Base-by-base conservation (phyloP, 306 rosid species). In the Dryas alaskensis region DNA sequence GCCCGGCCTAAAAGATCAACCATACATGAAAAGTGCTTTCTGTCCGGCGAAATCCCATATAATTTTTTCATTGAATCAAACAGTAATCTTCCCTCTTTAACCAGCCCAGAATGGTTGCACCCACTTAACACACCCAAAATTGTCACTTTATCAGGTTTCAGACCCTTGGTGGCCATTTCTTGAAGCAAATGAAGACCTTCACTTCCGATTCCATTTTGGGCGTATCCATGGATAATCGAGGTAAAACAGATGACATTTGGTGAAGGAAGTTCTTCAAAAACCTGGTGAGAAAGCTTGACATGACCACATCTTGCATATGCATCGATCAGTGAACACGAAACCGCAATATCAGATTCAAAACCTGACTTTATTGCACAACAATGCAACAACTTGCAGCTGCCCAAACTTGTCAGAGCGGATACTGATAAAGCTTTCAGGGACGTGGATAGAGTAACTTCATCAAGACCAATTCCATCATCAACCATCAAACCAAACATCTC, bases 1-100 rank as follows among this genome's bases (percentile, higher is more conserved):
- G 87, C 87, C 0, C 96, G 90, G 81, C 96, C 91, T 72, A 89
- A 78, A 51, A 89, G 94, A 89, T 91, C 97, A 59, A 91, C 84
- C 89, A 89, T 86, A 72, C 96, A 91, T 9, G 98, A 88, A 85
- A 84, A 86, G 75, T 88, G 98, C 70, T 79, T 83, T 64, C 84
- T 75, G 73, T 84, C 89, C 10, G 95, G 96, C 49, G 71, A 53
- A 62, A 94, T 72, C 63, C 82, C 86, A 58, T 83, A 69, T 44
- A 61, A 75, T 16, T 78, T 80, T 82, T 82, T 72, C 97, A 94
- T 88, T 10, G 85, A 77, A 47, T 91, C 82, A 54, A 91, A 87
- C 43, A 94, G 47, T 25, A 74, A 19, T 76, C 83, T 88, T 76
- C 92, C 96, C 81, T 94, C 92, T 52, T 80, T 75, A 45, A 91